A percentile compares a stretch with the other conserved stretches of the same genome.
phyloP scores from a whole-genome alignment of 805 yeast genomes.

The Vanderwaltozyma yarrowii region DNA sequence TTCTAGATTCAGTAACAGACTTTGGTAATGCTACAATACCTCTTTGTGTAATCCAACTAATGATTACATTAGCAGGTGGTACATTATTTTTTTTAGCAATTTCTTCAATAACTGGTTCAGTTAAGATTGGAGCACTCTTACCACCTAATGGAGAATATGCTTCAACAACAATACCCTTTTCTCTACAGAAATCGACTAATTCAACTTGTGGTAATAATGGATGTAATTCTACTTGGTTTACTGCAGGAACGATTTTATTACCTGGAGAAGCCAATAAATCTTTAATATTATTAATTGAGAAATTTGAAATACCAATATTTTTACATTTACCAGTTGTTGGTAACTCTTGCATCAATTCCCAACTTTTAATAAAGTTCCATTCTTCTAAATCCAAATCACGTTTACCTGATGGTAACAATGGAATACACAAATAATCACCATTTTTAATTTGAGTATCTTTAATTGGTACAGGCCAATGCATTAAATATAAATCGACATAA shows the following conservation, averaged over 20 bases:
- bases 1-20: slow-evolving; percentile 36
- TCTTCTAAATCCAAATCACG: slow-evolving; percentile 30
- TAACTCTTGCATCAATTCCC: slow-evolving; percentile 53
- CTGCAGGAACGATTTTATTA: slow-evolving; percentile 51
- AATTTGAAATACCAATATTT: slow-evolving; percentile 73
- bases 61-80: slow-evolving; percentile 40
- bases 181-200: slow-evolving; percentile 41
- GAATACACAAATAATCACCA: slow-evolving; percentile 26
- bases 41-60: slow-evolving; percentile 53
- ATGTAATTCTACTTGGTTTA: slow-evolving; percentile 69
- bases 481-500: slow-evolving; percentile 66
- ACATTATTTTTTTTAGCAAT: slow-evolving; percentile 35
- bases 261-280: slow-evolving; percentile 40
- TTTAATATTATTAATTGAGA: slow-evolving; percentile 43
- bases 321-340: slow-evolving; percentile 41
- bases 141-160: slow-evolving; percentile 78
- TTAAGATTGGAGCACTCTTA: slow-evolving; percentile 41
- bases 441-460: slow-evolving; percentile 33
- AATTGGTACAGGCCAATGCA: slow-evolving; percentile 74
- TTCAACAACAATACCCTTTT: slow-evolving; percentile 46
- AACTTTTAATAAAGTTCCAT: slow-evolving; percentile 45
- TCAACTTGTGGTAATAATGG: slow-evolving; percentile 60
- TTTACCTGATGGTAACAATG: slow-evolving; percentile 30
- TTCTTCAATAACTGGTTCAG: slow-evolving; percentile 33
- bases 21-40: slow-evolving; percentile 45